phyloP scores from a whole-genome alignment of 306 rosid genomes.

The Trichosanthes truncata region DNA sequence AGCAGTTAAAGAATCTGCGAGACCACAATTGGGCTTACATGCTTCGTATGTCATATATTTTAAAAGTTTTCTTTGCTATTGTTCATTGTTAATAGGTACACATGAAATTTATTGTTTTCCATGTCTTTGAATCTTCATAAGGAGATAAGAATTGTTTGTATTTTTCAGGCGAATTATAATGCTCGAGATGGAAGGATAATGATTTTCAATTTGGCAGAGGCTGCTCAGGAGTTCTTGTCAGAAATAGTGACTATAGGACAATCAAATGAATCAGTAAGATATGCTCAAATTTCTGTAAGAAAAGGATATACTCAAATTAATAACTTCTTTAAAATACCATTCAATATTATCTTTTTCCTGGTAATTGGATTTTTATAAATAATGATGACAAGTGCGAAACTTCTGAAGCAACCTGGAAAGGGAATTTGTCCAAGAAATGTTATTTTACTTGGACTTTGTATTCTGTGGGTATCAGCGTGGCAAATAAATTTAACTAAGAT shows the following conservation, averaged over 20 bases:
- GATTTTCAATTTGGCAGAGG: conserved; percentile 93
- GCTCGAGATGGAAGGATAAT: conserved; percentile 92
- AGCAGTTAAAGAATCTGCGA: background rate
- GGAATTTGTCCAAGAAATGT: background rate
- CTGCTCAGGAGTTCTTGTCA: conserved; percentile 93
- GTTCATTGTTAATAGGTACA: background rate
- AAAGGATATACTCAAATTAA: conserved; percentile 13
- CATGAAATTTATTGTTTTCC: background rate
- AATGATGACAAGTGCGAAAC: background rate
- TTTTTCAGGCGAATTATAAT: conserved; percentile 66
- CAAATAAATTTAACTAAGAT: background rate
- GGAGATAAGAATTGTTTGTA: background rate
- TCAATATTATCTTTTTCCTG: background rate
- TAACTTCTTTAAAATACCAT: background rate
- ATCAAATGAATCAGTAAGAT: conserved; percentile 46
- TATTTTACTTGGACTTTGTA: background rate
- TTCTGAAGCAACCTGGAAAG: background rate
- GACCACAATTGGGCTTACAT: too few species aligned
- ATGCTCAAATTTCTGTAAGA: background rate
- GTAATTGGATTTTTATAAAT: background rate
- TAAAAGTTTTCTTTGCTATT: background rate
- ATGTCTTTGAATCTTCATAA: background rate
- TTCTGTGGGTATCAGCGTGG: background rate
- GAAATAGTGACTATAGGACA: conserved; percentile 56
- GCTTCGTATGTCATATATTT: too few species aligned